phyloP scores from a whole-genome alignment of 2,329 filamentous ascomycete species.

The Hymenoscyphus scutula region DNA sequence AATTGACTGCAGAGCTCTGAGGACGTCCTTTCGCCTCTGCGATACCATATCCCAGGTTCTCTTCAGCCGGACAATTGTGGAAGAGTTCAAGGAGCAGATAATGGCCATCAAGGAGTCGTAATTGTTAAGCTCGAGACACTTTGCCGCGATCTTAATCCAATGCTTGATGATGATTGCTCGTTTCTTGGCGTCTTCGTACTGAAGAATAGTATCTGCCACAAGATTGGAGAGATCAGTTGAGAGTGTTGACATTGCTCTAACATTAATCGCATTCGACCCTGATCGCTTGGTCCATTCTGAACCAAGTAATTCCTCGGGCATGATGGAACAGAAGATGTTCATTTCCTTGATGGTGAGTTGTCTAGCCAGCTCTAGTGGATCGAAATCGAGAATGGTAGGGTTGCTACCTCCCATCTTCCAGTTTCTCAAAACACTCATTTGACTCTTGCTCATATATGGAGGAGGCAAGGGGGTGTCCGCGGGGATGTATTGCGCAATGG shows the following conservation, averaged over 20 bases:
- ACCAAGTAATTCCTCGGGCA: slow-evolving; percentile 86
- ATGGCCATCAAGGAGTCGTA: slow-evolving; percentile 98
- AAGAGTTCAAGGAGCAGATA: slow-evolving; percentile 89
- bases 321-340: slow-evolving; percentile 83
- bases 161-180: slow-evolving; percentile 89
- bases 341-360: slow-evolving; percentile 94
- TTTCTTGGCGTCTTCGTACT: slow-evolving; percentile 88
- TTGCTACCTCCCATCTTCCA: slow-evolving; percentile 70
- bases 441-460: slow-evolving; percentile 70
- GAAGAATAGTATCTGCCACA: slow-evolving; percentile 88
- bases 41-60: slow-evolving; percentile 91
- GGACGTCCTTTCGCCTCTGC: slow-evolving; percentile 73
- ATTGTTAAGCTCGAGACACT: slow-evolving; percentile 86
- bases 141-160: slow-evolving; percentile 92
- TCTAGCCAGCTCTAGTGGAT: slow-evolving; percentile 83
- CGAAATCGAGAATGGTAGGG: slow-evolving; percentile 83
- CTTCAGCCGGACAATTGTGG: slow-evolving; percentile 82
- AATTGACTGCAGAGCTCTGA: slow-evolving; percentile 77
- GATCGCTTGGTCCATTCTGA: slow-evolving; percentile 93
- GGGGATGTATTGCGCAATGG: slow-evolving; percentile 67
- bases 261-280: slow-evolving; percentile 76
- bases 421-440: slow-evolving; percentile 66
- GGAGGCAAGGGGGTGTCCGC: slow-evolving; percentile 70
- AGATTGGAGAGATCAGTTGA: slow-evolving; percentile 91
- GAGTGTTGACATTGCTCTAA: slow-evolving; percentile 88